phyloP scores from a whole-genome alignment of 352 stramenopile genomes.

The Plasmopara halstedii region DNA sequence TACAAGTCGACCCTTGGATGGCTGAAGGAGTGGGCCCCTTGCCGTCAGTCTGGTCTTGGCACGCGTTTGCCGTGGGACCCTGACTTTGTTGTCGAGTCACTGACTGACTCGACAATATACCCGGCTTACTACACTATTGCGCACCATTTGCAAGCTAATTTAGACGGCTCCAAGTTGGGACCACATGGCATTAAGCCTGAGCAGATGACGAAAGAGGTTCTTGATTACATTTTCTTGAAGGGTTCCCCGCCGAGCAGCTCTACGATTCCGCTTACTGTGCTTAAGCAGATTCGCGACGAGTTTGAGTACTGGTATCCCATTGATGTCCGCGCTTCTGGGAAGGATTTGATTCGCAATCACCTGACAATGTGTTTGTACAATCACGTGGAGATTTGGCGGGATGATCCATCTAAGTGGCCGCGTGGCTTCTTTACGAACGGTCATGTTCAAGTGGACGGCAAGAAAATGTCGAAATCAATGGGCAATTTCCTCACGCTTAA shows the following conservation, averaged over 20 bases:
- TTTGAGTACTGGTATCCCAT: constrained; percentile 99
- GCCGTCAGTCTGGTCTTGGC: constrained; percentile 95
- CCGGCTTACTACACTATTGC: constrained; percentile 99
- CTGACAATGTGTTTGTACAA: constrained; percentile 99
- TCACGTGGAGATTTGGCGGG: constrained; percentile 98
- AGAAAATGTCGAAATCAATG: constrained; percentile 99
- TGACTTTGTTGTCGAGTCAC: constrained; percentile 98
- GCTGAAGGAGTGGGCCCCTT: constrained; percentile 99
- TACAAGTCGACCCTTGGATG: constrained; percentile 98
- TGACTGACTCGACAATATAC: constrained; percentile 99
- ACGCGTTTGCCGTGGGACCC: constrained; percentile 97
- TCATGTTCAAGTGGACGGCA: constrained; percentile 93
- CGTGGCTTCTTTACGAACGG: constrained; percentile 98
- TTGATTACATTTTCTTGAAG: constrained; percentile 98
- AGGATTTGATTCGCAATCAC: constrained; percentile 98
- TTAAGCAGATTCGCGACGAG: constrained; percentile 92
- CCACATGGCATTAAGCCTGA: constrained; percentile 80
- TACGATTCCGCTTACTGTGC: constrained; percentile 81
- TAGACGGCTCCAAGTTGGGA: constrained; percentile 89
- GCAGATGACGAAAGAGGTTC: constrained; percentile 94
- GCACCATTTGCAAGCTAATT: constrained; percentile 94
- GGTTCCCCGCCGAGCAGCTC: constrained; percentile 78
- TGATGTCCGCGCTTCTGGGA: constrained; percentile 96
- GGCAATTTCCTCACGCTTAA: constrained; percentile 99
- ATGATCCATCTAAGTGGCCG: constrained; percentile 96